A percentile compares a stretch with the other conserved stretches of the same genome.
Conservation (phyloP, 2,329 filamentous ascomycete genomes). For the Pestalotiopsis sp. region DNA sequence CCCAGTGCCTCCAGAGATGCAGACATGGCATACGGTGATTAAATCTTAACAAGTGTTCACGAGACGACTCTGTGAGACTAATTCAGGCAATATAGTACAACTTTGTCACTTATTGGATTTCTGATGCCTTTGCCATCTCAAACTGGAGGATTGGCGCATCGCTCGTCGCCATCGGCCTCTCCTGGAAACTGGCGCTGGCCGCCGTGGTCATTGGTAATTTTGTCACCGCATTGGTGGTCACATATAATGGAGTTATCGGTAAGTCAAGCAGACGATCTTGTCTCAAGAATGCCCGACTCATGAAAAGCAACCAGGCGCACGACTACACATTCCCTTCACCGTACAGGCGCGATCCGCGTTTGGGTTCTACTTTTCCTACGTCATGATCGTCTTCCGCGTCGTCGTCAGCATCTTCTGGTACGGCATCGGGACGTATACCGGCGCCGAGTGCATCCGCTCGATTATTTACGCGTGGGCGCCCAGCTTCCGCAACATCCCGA, state of each 20-base stretch:
- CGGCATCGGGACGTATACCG: conserved; percentile 32
- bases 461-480: conserved; percentile 27
- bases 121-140: conserved; percentile 21
- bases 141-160: conserved; percentile 23
- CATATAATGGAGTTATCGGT: conserved; percentile 25
- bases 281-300: neutral
- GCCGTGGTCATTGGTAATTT: conserved; percentile 22
- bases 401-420: conserved; percentile 39
- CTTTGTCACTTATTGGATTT: conserved; percentile 24
- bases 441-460: conserved; percentile 28
- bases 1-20: conserved; percentile 12
- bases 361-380: conserved; percentile 28
- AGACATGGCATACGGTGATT: conserved; percentile 12
- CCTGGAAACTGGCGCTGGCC: conserved; percentile 21
- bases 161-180: conserved; percentile 22
- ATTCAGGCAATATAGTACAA: conserved; percentile 3
- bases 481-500: conserved; percentile 16
- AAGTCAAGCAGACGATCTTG: neutral
- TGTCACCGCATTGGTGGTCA: conserved; percentile 22
- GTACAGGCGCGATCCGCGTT: conserved; percentile 29
- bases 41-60: too few relatives aligned
- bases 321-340: conserved; percentile 30
- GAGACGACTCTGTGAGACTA: neutral
- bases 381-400: conserved; percentile 30
- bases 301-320: conserved; percentile 15